Base-by-base conservation (phyloP, 805 yeast species). In the Yueomyces sp. region DNA sequence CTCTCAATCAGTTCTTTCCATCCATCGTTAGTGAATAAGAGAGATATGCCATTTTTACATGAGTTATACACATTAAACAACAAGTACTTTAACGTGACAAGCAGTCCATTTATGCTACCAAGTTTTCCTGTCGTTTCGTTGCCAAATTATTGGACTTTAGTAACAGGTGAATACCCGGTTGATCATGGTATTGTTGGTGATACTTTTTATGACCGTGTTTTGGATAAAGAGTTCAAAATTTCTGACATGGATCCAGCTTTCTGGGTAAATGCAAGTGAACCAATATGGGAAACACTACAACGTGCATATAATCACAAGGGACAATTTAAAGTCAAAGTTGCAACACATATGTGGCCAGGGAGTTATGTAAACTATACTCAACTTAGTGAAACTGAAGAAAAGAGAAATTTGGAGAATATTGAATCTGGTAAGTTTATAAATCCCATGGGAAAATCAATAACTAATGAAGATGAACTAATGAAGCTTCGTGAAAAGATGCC, bases 291-390 rank as follows among this genome's bases (percentile, higher is more conserved):
- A 32, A 84, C 94, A 1, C 86, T 90, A 0, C 67, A 67, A 30
- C 58, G 60, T 26, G 82, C 82, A 46, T 80, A 44, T 36, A 3
- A 39, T 11, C 11, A 34, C 8, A 40, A 42, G 33, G 28, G 37
- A 9, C 34, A 44, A n/a, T 37, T 42, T 27, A 42, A 50, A 19
- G 50, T 50, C 38, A 49, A 46, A 30, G 51, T 46, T 2, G 53
- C 55, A 28, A 81, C 85, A n/a, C 94, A 87, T 60, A 87, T 86
- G 95, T 88, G 94, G 94, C 96, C 96, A 0, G 96, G 96, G 2
- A 77, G 87, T 46, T 95, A 86, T 52, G 94, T 79, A 5, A 70
- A 72, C 28, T 49, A 42, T 42, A 47, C 48, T 11, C 28, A 29
- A 9, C 19, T 19, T 19, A 19, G 19, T 19, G 34, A 31, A 31